Evolutionary conservation across 2,329 filamentous ascomycete species (phyloP).

Genomic region (Sordariomycetes sp.): DNA sequence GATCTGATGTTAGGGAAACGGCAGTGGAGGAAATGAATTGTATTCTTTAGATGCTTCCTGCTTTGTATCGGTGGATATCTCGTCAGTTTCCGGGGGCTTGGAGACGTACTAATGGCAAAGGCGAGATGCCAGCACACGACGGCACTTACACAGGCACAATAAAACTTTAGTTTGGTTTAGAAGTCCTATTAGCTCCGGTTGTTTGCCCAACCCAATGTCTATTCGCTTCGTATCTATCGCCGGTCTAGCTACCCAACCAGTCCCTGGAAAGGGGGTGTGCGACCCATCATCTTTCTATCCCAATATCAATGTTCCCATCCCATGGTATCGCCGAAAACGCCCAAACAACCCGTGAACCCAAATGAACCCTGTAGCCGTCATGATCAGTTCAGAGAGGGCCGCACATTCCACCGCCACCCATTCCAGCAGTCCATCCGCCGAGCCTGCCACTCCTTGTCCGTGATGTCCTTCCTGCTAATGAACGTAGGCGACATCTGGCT

Average conservation of each 20-base stretch:
- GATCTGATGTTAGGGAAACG: neutral
- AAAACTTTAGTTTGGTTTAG: neutral
- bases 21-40: neutral
- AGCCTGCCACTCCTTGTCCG: neutral
- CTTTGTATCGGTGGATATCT: neutral
- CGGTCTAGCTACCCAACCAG: too few relatives aligned
- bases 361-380: neutral
- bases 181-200: neutral
- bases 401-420: constrained; percentile 4
- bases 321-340: neutral
- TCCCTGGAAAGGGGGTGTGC: too few relatives aligned
- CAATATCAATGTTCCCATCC: neutral
- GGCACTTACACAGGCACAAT: neutral
- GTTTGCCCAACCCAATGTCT: neutral
- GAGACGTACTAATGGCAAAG: neutral
- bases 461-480: neutral
- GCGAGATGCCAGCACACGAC: neutral
- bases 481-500: constrained; percentile 1
- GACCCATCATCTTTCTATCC: neutral
- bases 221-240: neutral
- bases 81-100: neutral
- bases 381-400: neutral
- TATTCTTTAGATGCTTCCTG: neutral
- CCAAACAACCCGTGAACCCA: neutral
- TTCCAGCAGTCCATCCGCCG: constrained; percentile 4